Evolutionary conservation across 108 stramenopile genomes (phyloP), one percentile per base, ranked within the genome.

Genomic region (Cyclotella cryptica): DNA sequence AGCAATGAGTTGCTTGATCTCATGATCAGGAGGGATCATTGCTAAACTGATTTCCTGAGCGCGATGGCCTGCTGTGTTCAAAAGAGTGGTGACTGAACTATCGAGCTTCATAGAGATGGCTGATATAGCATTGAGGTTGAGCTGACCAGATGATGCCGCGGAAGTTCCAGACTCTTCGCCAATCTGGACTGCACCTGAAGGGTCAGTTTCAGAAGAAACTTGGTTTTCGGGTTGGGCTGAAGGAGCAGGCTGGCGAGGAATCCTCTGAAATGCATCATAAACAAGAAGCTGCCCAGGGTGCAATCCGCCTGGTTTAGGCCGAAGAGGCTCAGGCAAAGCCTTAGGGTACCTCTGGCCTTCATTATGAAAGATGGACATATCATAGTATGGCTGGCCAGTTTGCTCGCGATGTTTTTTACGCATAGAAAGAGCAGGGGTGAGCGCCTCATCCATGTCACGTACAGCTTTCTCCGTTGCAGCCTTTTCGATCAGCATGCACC

Each of bases 391-490:
- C 71, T 96, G 90, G n/a, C 88, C 88, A 19, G 85, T 90, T 51
- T 92, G 89, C 55, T 98, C 98, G 17, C 96, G 85, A 62, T 90
- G 89, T 27, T 90, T 94, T 45, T 90, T 87, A 10, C 98, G 84
- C 10, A 85, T 73, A 24, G 84, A 86, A 24, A 97, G 75, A 28
- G 90, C 80, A 40, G 80, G 67, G 1, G 90, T 84, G 13, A 99
- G 69, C 2, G 90, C 87, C 71, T 98, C 96, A 69, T 98, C 98
- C 27, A 98, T 88, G 69, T 99, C 98, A 11, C 97, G 87, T 58
- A 97, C 91, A 3, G 98, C 98, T 87, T 98, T 98, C 75, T 98
- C 98, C 4, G 96, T 98, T 14, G 99, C 98, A 2, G 99, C 99
- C 88, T 98, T 98, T 83, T 99, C 99, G 66, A 99, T 98, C 40